Evolutionary conservation across 1,139 yeast genomes (phyloP), one percentile per base, ranked within the genome.

Genomic region (Entelexis paramagnoliae): DNA sequence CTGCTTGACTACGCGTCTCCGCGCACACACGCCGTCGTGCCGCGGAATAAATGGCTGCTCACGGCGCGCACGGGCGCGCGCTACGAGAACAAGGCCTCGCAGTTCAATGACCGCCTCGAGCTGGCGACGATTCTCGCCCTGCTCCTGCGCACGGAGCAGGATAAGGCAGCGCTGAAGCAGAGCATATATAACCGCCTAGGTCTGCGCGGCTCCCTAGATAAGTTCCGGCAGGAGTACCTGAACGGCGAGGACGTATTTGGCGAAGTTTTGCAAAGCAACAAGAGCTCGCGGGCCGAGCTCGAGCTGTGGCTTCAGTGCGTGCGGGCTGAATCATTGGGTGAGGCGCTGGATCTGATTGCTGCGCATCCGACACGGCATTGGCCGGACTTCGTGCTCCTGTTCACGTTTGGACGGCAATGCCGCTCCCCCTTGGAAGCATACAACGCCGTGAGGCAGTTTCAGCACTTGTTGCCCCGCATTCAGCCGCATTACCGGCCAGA

Each of bases 361-460:
- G 51, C 46, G 41, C 26, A 35, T 24, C 22, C 51, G 2, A 13
- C 4, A 10, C 17, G 14, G 6, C 46, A 22, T 24, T 66, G 68
- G 68, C 68, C 69, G 1, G 52, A 50, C 19, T 65, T 65, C 48
- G 52, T 66, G 40, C 49, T 63, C 13, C 51, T 62, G 9, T 62
- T 61, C 52, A 63, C 66, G 0, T 47, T 64, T 19, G 55, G 62
- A 26, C 60, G 69, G 28, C 51, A 49, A 19, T 56, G 61, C 50
- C 48, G 43, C 10, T 53, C 62, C 2, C 54, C 66, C 7, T 47
- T 56, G 8, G 65, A 60, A 32, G 67, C 65, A 1, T 55, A 59
- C 49, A 54, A 57, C 22, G 56, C 61, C 17, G 51, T 63, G 13
- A 53, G 62, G 13, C 48, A 59, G 13, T 62, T 53, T 39, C 59